Conservation (phyloP, 73 alveolate genomes). For the Paramecium biaurelia region DNA sequence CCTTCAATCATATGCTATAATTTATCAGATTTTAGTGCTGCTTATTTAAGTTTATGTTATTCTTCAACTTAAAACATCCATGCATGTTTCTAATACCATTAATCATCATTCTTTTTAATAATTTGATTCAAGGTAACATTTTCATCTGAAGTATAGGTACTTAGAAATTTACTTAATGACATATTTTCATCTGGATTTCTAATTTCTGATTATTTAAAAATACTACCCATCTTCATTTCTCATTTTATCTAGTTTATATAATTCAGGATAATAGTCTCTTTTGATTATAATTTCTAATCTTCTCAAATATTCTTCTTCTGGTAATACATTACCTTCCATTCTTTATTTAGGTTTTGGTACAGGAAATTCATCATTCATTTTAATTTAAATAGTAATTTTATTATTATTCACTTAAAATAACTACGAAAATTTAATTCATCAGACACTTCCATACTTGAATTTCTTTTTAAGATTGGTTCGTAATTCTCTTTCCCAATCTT, state of each 20-base stretch:
- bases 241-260: not conserved
- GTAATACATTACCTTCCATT: not conserved
- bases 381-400: not conserved
- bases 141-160: conserved; percentile 30
- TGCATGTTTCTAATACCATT: conserved; percentile 18
- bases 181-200: not conserved
- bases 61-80: conserved; percentile 47
- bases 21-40: not conserved
- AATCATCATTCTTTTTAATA: not conserved
- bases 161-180: not conserved
- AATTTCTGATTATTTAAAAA: not conserved
- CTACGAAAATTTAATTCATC: conserved; percentile 26
- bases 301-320: not conserved
- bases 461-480: not conserved
- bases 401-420: not conserved
- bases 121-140: not conserved
- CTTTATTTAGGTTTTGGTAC: not conserved
- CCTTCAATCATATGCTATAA: conserved; percentile 14
- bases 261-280: conserved; percentile 43
- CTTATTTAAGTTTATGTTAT: not conserved
- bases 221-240: not conserved
- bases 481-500: not conserved
- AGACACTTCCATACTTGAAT: not conserved
- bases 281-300: not conserved
- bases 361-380: conserved; percentile 41